Evolutionary conservation across 2,329 filamentous ascomycete genomes (phyloP), one percentile per base, ranked within the genome.

Genomic region (Colletotrichum tropicicola): DNA sequence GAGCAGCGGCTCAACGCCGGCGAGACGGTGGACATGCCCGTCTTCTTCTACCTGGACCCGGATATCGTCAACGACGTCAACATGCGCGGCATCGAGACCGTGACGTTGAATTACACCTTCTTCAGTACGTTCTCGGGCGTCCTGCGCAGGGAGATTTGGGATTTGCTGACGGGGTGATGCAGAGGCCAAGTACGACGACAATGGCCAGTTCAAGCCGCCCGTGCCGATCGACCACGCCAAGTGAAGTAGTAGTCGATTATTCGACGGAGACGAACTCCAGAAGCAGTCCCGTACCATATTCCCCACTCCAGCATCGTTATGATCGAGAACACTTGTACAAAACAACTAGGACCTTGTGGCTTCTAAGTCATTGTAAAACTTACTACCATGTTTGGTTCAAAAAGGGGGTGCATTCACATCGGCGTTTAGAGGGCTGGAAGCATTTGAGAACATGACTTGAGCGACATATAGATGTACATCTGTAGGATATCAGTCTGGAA

Each of bases 21-120:
- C 45, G 97, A 99, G 85, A 96, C 94, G 45, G 96, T 99, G 57
- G 96, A 99, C 78, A 99, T 99, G 97, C 97, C 96, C 0, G 97
- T 99, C 0, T 99, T 99, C 79, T 99, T 99, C 81, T 99, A 98
- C 79, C 92, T 99, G 69, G 96, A 99, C 74, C 96, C 96, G 1
- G 96, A 98, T 75, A 91, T 99, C 81, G 85, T 95, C 64, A 94
- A 92, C 71, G 96, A 99, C 78, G 83, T 95, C 54, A 94, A 92
- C 69, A 98, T 98, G 95, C 92, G 87, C 79, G 92, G 92, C 0
- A 93, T 99, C 68, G 93, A 98, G 81, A 97, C 94, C 2, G 94
- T 99, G 59, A 99, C 96, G 32, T 79, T 99, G 73, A 97, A 91
- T 71, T 99, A 99, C 81, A 99, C 96, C 0, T 99, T 99, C 77